phyloP scores from a whole-genome alignment of 2,329 filamentous ascomycete species.

The Diplocarpon mali region DNA sequence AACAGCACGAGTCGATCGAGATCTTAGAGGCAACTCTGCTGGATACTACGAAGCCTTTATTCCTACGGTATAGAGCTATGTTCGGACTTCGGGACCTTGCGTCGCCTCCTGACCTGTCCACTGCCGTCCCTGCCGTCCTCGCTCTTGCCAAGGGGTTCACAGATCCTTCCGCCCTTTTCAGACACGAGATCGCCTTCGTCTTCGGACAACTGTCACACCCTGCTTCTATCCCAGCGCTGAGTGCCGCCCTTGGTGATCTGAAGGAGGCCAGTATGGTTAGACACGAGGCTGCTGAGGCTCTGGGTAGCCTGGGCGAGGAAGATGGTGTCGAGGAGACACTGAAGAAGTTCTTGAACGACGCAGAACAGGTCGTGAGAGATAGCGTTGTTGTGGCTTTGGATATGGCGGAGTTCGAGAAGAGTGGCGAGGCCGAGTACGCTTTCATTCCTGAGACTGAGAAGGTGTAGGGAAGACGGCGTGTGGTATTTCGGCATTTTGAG shows the following conservation, averaged over 20 bases:
- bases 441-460: slow-evolving; percentile 57
- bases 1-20: slow-evolving; percentile 60
- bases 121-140: slow-evolving; percentile 75
- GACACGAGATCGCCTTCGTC: slow-evolving; percentile 96
- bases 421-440: slow-evolving; percentile 81
- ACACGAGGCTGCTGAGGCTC: slow-evolving; percentile 91
- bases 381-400: slow-evolving; percentile 92
- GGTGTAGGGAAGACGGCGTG: slow-evolving; percentile 8
- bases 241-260: slow-evolving; percentile 63
- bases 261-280: slow-evolving; percentile 92
- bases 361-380: slow-evolving; percentile 86
- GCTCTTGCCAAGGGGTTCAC: slow-evolving; percentile 76
- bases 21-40: slow-evolving; percentile 68
- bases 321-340: slow-evolving; percentile 82
- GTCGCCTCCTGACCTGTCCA: slow-evolving; percentile 82
- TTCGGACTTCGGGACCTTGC: slow-evolving; percentile 92
- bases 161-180: slow-evolving; percentile 84
- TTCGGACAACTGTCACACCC: slow-evolving; percentile 95
- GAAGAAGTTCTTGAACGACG: slow-evolving; percentile 75
- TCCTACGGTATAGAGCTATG: slow-evolving; percentile 94
- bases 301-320: slow-evolving; percentile 88
- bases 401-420: slow-evolving; percentile 95
- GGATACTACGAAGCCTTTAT: slow-evolving; percentile 68
- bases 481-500: slow-evolving; percentile 5
- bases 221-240: slow-evolving; percentile 87